These are phyloP conservation scores for Torulaspora microellipsoides DNA, from an alignment of 805 yeast genomes.

Conservation along the genomic window DNA sequence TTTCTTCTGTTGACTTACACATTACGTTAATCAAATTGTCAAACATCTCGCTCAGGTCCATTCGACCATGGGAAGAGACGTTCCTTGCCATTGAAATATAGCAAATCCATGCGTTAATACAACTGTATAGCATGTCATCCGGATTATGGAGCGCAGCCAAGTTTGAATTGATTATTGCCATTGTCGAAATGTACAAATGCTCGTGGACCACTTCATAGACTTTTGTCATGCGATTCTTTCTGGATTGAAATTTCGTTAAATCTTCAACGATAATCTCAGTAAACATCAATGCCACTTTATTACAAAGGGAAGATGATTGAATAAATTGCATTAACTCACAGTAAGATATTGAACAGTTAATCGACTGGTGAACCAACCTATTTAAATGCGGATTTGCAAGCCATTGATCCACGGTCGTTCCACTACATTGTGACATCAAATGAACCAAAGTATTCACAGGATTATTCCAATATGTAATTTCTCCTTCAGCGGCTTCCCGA, in stretches of 20 bases:
- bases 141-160: slow-evolving; percentile 9
- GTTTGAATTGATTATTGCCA: slow-evolving; percentile 30
- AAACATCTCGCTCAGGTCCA: slow-evolving; percentile 32
- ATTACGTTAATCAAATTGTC: slow-evolving; percentile 27
- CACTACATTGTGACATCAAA: slow-evolving; percentile 15
- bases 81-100: slow-evolving; percentile 31
- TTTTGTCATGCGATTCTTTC: slow-evolving; percentile 25
- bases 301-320: slow-evolving; percentile 18
- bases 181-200: slow-evolving; percentile 31
- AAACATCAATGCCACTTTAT: slow-evolving; percentile 26
- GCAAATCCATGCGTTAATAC: slow-evolving; percentile 31
- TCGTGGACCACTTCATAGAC: slow-evolving; percentile 32
- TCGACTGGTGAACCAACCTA: slow-evolving; percentile 10
- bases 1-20: slow-evolving; percentile 27
- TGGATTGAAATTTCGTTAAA: slow-evolving; percentile 29
- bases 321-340: slow-evolving; percentile 24
- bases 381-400: slow-evolving; percentile 10
- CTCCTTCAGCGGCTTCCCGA: slow-evolving; percentile 4
- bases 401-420: slow-evolving; percentile 15
- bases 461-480: slow-evolving; percentile 28
- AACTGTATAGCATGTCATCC: slow-evolving; percentile 19
- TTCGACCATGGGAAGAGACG: slow-evolving; percentile 23
- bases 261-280: slow-evolving; percentile 35
- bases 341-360: slow-evolving; percentile 22
- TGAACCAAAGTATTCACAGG: slow-evolving; percentile 31